phyloP scores from a whole-genome alignment of 1,284 basidiomycete genomes.

The Ustilago hordei region DNA sequence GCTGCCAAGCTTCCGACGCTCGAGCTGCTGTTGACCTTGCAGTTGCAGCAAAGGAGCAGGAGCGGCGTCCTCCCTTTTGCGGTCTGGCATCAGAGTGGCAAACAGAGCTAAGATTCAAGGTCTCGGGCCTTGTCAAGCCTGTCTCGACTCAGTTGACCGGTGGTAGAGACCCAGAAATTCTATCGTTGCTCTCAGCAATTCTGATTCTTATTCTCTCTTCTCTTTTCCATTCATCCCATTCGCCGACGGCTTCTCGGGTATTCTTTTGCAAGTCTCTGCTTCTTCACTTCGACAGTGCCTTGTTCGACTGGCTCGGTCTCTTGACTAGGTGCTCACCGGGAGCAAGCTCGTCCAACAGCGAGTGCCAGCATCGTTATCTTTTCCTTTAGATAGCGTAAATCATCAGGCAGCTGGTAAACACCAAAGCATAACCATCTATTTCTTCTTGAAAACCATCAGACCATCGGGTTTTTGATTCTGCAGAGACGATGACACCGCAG shows the following conservation, averaged over 20 bases:
- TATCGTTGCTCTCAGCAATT: not conserved
- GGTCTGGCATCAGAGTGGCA: not conserved
- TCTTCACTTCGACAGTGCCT: not conserved
- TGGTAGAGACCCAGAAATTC: constrained; percentile 2
- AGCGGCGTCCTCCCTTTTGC: not conserved
- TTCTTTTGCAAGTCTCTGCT: not conserved
- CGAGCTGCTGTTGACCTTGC: constrained; percentile 19
- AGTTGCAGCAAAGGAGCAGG: not conserved
- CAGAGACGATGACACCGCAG: not conserved
- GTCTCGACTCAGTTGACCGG: not conserved
- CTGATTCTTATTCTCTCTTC: constrained; percentile 2
- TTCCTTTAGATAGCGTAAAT: not conserved
- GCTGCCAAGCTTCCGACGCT: constrained; percentile 53
- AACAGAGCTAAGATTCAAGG: not conserved
- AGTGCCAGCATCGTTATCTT: not conserved
- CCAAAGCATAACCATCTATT: not conserved
- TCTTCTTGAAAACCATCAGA: not conserved
- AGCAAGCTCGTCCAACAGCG: not conserved
- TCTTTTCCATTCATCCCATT: not conserved
- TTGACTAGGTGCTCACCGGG: not conserved
- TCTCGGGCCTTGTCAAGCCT: not conserved
- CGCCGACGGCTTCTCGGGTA: constrained; percentile 23
- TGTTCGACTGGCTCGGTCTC: not conserved
- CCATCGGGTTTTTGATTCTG: no score
- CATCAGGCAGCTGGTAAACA: not conserved